Base-by-base conservation (phyloP, 1,284 basidiomycete species). In the Pseudozyma flocculosa region DNA sequence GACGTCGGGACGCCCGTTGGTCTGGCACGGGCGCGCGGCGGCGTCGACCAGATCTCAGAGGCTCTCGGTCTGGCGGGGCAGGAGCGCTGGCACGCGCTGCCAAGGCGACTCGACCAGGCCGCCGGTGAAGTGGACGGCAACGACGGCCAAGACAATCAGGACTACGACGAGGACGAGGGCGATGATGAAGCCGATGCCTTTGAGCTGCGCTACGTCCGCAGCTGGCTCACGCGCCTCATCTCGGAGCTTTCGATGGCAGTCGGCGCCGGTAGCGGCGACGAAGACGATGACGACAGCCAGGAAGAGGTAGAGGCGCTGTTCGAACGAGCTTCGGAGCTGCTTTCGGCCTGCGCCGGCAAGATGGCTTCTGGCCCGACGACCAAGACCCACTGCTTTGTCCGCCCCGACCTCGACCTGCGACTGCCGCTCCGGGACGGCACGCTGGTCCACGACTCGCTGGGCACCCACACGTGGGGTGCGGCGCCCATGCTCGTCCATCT, bases 381-480 rank as follows among this genome's bases (percentile, higher is more conserved):
- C 5, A 55, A 61, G 48, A 46, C 48, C 22, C 58, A 61, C 34
- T 19, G 53, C 22, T 54, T 61, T 24, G 41, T 38, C 30, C 47
- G 52, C 37, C 18, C 41, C 18, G 40, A 49, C 11, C 37, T 21
- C 8, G 15, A 26, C 2, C 30, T 60, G 13, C 41, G 37, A 19
- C 62, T 74, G 39, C 44, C 51, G 13, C 45, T 72, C 8, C 64
- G 65, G 24, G 72, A 74, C 21, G 61, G 46, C 15, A 50, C 68
- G 14, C 50, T 73, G 3, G 50, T 64, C 4, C 63, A 68, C 44
- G 72, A 74, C 45, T 72, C 72, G 7, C 53, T 74, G 0, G 72
- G 72, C 10, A 65, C 60, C 1, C 63, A 70, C 13, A 74, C 72
- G 4, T 74, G 72, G 72, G 72, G 72, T 1, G 72, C 72, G 5